Conservation (phyloP, 495 filamentous ascomycete genomes). For the Pseudoneurospora amorphoporcata region DNA sequence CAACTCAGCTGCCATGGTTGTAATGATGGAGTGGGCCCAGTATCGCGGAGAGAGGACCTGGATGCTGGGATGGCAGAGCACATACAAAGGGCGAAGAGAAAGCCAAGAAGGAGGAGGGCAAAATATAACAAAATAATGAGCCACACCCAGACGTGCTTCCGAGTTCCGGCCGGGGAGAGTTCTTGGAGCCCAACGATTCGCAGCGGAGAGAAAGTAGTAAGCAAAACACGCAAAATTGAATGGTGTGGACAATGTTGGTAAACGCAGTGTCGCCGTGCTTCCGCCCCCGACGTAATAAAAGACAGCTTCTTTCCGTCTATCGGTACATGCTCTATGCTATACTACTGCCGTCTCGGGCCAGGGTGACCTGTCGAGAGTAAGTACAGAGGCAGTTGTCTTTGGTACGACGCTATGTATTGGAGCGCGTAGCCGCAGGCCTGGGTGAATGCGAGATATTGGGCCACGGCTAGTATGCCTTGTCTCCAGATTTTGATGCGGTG, state of each 20-base stretch:
- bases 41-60: conserved; percentile 10
- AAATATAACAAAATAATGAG: neutral
- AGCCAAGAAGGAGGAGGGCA: neutral
- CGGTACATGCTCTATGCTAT: neutral
- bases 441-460: conserved; percentile 27
- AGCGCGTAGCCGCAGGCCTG: conserved; percentile 26
- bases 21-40: conserved; percentile 13
- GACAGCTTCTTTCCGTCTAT: neutral
- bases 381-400: conserved; percentile 13
- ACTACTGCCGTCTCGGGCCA: neutral
- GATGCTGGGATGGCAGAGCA: neutral
- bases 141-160: neutral
- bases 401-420: conserved; percentile 6
- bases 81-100: conserved; percentile 1
- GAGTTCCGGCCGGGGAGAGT: neutral
- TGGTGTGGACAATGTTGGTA: neutral
- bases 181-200: neutral
- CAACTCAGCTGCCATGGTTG: conserved; percentile 14
- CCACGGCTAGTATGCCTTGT: conserved; percentile 25
- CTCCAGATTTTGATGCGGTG: conserved; percentile 19
- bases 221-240: neutral
- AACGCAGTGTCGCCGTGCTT: conserved; percentile 11
- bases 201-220: neutral
- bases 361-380: conserved; percentile 8
- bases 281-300: conserved; percentile 11